Conservation (phyloP, 169 alveolate genomes). For the Theileria annulata region DNA sequence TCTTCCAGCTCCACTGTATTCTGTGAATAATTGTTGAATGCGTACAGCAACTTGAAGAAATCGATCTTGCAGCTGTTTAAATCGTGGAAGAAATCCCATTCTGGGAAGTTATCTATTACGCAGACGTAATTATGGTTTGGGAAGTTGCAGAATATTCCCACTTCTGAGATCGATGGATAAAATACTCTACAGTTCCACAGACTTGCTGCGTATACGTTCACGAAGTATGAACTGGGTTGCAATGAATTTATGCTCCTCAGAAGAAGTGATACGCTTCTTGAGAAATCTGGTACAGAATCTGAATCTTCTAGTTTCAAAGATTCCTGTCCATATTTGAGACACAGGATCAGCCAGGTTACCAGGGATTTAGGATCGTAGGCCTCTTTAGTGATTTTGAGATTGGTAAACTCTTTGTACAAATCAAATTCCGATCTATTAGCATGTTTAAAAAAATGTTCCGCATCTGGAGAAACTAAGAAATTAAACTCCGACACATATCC, state of each 20-base stretch:
- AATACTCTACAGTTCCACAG: not conserved
- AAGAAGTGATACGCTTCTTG: not conserved
- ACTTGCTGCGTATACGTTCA: not conserved
- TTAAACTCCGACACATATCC: not conserved
- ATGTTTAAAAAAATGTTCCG: not conserved
- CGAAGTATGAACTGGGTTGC: not conserved
- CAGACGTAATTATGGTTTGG: not conserved
- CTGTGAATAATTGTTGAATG: not conserved
- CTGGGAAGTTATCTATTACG: not conserved
- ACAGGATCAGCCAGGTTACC: not conserved
- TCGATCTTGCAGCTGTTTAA: not conserved
- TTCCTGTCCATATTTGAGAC: not conserved
- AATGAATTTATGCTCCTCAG: not conserved
- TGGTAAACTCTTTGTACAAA: not conserved
- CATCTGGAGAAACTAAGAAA: not conserved
- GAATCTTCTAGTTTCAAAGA: not conserved
- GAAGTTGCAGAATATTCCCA: conserved; percentile 4
- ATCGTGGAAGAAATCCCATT: conserved; percentile 1
- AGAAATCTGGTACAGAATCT: not conserved
- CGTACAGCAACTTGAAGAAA: not conserved
- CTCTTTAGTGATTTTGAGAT: not conserved
- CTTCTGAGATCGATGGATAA: not conserved
- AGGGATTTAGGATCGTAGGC: not conserved
- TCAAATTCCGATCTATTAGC: not conserved
- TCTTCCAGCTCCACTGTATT: not conserved